Evolutionary conservation across 2,329 filamentous ascomycete genomes (phyloP).

Genomic region (Fusarium sambucinum): DNA sequence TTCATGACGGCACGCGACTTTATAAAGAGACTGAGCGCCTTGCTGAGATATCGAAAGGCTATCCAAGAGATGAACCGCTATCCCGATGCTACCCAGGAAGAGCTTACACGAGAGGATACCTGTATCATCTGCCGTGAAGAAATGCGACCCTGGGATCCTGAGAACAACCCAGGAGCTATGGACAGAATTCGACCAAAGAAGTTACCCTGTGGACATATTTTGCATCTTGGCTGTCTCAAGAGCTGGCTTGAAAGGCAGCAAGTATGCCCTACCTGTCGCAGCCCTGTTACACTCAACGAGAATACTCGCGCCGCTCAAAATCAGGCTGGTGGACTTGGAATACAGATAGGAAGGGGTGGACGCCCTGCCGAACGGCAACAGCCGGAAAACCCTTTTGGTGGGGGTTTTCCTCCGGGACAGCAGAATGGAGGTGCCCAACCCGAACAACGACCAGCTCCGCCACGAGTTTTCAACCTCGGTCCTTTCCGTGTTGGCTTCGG

Average conservation of each 20-base stretch:
- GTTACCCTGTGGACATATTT: conserved; percentile 92
- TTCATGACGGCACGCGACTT: conserved; percentile 96
- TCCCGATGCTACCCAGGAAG: conserved; percentile 88
- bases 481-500: conserved; percentile 82
- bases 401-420: conserved; percentile 38
- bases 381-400: conserved; percentile 40
- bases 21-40: conserved; percentile 86
- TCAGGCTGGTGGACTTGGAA: conserved; percentile 48
- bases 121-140: conserved; percentile 98
- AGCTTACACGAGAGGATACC: conserved; percentile 87
- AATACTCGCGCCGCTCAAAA: conserved; percentile 45
- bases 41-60: conserved; percentile 89
- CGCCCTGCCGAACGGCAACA: conserved; percentile 41
- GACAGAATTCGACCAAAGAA: conserved; percentile 93
- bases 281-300: conserved; percentile 70
- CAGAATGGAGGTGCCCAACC: conserved; percentile 43
- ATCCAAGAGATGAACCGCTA: conserved; percentile 96
- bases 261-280: conserved; percentile 93
- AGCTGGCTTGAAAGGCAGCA: conserved; percentile 98
- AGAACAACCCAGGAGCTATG: conserved; percentile 73
- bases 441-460: conserved; percentile 53
- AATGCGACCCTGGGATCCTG: conserved; percentile 82
- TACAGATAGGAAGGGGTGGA: conserved; percentile 49
- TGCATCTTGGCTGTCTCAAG: conserved; percentile 93
- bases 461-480: conserved; percentile 77